Conservation (phyloP, 169 alveolate genomes). For the Eimeria sp. region DNA sequence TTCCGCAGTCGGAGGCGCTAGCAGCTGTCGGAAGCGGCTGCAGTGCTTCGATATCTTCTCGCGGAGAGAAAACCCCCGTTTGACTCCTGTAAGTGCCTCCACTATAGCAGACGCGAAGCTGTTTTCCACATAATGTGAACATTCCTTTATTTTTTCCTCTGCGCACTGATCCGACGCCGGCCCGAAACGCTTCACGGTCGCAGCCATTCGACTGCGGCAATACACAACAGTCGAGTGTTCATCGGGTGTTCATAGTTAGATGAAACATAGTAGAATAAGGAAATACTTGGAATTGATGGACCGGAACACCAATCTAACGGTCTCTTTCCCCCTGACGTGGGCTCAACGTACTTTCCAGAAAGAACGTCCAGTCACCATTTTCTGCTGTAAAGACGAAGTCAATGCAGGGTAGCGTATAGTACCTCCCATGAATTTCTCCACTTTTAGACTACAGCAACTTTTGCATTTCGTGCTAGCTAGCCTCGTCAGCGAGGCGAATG, state of each 20-base stretch:
- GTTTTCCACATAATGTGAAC: background rate
- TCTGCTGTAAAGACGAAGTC: background rate
- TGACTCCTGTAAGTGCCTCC: background rate
- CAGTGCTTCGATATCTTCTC: slow-evolving; percentile 4
- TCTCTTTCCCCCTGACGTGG: background rate
- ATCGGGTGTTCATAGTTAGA: background rate
- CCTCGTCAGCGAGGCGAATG: no score
- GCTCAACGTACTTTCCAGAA: background rate
- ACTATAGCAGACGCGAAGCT: background rate
- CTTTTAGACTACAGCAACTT: background rate
- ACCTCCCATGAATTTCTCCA: background rate
- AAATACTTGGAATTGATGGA: background rate
- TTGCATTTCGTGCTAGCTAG: background rate
- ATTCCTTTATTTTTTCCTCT: background rate
- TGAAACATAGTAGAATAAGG: background rate
- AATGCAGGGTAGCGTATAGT: background rate
- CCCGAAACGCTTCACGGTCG: background rate
- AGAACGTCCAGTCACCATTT: background rate
- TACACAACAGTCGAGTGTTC: background rate
- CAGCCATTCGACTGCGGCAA: background rate
- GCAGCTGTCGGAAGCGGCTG: slow-evolving; percentile 40
- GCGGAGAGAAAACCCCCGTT: background rate
- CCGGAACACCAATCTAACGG: background rate
- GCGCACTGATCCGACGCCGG: background rate
- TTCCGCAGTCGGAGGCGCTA: slow-evolving; percentile 57